Evolutionary conservation across 768 basidiomycete species (phyloP).

Genomic region (Mycena haematopus): DNA sequence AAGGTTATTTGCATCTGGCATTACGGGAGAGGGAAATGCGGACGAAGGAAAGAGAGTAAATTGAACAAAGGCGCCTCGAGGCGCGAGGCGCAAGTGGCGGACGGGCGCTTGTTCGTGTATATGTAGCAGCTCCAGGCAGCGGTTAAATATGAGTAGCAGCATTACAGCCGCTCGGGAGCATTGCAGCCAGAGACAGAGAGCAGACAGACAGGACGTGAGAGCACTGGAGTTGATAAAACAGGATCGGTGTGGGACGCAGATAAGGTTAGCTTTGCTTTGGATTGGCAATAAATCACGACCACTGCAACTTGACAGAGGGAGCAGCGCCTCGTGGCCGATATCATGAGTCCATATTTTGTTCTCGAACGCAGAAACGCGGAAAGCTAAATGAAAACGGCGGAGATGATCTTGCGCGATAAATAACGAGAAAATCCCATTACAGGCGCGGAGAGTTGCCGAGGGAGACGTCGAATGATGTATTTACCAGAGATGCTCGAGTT

Average conservation of each 20-base stretch:
- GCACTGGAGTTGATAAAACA: not conserved
- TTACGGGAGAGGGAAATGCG: conserved; percentile 17
- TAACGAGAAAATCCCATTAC: not conserved
- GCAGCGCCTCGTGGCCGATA: conserved; percentile 26
- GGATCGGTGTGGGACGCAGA: conserved; percentile 10
- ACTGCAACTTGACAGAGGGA: conserved; percentile 15
- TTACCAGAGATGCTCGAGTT: too few species aligned
- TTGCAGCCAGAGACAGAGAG: not conserved
- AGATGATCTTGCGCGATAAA: not conserved
- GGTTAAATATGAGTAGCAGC: not conserved
- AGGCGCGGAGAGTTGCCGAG: not conserved
- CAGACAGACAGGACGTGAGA: not conserved
- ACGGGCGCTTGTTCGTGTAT: not conserved
- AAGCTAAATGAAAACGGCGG: conserved; percentile 10
- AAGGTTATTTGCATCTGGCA: conserved; percentile 18
- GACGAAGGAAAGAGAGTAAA: conserved; percentile 2
- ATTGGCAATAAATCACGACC: not conserved
- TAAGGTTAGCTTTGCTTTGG: conserved; percentile 12
- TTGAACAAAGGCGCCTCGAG: conserved; percentile 10
- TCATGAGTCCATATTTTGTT: not conserved
- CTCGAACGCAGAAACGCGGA: conserved; percentile 14
- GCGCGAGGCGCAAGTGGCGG: conserved; percentile 19
- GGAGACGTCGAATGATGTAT: not conserved
- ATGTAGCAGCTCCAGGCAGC: not conserved
- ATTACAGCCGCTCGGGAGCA: not conserved